A percentile compares a stretch with the other conserved stretches of the same genome.
These are phyloP conservation scores for Hericium coralloides DNA, from an alignment of 768 basidiomycete genomes.

Conservation along the genomic window DNA sequence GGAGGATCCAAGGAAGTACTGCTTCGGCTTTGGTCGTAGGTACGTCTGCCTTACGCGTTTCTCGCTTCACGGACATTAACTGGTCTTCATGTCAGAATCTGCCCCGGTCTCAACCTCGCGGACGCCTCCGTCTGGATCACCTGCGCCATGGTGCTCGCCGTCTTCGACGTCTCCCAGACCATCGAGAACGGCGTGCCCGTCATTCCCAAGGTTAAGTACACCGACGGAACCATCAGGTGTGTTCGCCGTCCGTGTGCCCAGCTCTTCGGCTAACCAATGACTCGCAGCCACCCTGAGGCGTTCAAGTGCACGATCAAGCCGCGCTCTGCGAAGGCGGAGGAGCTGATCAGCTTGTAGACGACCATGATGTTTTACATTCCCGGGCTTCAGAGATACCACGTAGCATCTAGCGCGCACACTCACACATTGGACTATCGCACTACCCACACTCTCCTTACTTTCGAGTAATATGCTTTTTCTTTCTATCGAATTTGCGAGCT, in stretches of 20 bases:
- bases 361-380: no score
- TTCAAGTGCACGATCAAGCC: conserved; percentile 14
- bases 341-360: not conserved
- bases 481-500: no score
- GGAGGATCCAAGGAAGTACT: not conserved
- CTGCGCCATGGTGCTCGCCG: conserved; percentile 2
- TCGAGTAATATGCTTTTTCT: no score
- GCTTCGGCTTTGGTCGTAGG: conserved; percentile 1
- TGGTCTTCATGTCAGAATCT: not conserved
- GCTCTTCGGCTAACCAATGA: not conserved
- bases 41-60: not conserved
- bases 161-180: conserved; percentile 6
- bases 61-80: not conserved
- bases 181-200: conserved; percentile 3
- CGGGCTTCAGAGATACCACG: no score
- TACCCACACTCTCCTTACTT: no score
- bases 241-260: not conserved
- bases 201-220: conserved; percentile 1
- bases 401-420: no score
- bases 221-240: not conserved
- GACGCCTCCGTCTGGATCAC: conserved; percentile 5
- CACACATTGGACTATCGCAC: no score
- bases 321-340: conserved; percentile 3
- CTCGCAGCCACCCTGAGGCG: conserved; percentile 10
- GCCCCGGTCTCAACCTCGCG: conserved; percentile 5